These are phyloP conservation scores for Debaryomyces singareniensis DNA, from an alignment of 1,139 yeast genomes.

Conservation along the genomic window DNA sequence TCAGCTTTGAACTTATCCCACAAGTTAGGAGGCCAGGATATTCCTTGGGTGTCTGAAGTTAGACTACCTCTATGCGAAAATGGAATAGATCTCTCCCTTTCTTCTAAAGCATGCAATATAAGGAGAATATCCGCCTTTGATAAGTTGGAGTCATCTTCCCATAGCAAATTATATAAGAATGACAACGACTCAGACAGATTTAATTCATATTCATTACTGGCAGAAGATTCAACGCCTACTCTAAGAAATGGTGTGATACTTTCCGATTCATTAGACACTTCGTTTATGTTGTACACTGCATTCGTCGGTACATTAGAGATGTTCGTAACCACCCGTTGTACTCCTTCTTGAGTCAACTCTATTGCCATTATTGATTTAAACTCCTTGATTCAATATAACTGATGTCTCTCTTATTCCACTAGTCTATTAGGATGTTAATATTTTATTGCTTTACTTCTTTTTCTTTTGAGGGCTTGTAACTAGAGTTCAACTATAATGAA, in stretches of 20 bases:
- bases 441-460: no score
- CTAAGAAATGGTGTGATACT: neutral
- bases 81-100: constrained; percentile 29
- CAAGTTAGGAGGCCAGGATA: constrained; percentile 29
- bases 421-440: no score
- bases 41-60: constrained; percentile 29
- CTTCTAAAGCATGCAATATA: constrained; percentile 29
- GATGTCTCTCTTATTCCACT: no score
- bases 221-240: neutral
- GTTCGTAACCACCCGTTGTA: neutral
- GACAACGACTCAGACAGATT: constrained; percentile 37
- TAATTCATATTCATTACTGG: constrained; percentile 30
- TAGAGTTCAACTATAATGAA: no score
- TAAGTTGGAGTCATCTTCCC: constrained; percentile 30
- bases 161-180: constrained; percentile 33
- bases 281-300: no score
- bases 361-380: no score
- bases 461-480: no score
- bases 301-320: no score
- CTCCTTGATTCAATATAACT: no score
- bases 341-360: constrained; percentile 10
- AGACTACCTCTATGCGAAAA: constrained; percentile 14
- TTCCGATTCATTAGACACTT: no score
- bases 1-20: constrained; percentile 27
- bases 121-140: constrained; percentile 31